A percentile compares a stretch with the other conserved stretches of the same genome.
These are phyloP conservation scores for Podospora australis DNA, from an alignment of 495 filamentous ascomycete species.

Conservation along the genomic window DNA sequence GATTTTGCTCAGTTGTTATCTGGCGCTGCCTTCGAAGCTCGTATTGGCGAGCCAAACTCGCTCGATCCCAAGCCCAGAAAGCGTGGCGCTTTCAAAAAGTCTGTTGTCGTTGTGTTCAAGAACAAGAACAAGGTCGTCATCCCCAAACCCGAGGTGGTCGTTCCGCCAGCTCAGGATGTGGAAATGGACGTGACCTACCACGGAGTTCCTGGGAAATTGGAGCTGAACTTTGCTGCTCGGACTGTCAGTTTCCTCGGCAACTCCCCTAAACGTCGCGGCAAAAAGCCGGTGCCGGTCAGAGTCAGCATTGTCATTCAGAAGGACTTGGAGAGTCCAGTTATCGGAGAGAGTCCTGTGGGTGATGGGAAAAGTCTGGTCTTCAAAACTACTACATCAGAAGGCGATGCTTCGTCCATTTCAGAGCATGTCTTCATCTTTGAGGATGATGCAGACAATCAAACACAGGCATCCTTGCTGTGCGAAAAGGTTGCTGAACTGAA, in stretches of 20 bases:
- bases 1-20: too few species aligned
- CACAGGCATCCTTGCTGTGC: conserved; percentile 10
- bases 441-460: conserved; percentile 3
- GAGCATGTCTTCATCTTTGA: conserved; percentile 18
- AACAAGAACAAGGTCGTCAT: not conserved
- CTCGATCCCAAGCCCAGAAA: conserved; percentile 12
- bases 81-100: conserved; percentile 16
- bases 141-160: too few species aligned
- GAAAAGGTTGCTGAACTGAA: conserved; percentile 5
- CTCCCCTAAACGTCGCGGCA: not conserved
- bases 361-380: conserved; percentile 14
- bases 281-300: conserved; percentile 16
- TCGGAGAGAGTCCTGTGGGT: not conserved
- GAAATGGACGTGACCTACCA: conserved; percentile 16
- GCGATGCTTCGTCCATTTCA: conserved; percentile 1
- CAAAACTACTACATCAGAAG: not conserved
- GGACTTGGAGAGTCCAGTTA: conserved; percentile 12
- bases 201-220: conserved; percentile 13
- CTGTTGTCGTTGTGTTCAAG: conserved; percentile 30
- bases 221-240: conserved; percentile 1
- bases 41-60: conserved; percentile 17
- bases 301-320: conserved; percentile 15
- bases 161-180: not conserved
- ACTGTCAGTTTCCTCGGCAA: conserved; percentile 10
- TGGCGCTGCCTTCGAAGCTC: conserved; percentile 8